Base-by-base conservation (phyloP, 768 basidiomycete species). In the Calocera viscosa region DNA sequence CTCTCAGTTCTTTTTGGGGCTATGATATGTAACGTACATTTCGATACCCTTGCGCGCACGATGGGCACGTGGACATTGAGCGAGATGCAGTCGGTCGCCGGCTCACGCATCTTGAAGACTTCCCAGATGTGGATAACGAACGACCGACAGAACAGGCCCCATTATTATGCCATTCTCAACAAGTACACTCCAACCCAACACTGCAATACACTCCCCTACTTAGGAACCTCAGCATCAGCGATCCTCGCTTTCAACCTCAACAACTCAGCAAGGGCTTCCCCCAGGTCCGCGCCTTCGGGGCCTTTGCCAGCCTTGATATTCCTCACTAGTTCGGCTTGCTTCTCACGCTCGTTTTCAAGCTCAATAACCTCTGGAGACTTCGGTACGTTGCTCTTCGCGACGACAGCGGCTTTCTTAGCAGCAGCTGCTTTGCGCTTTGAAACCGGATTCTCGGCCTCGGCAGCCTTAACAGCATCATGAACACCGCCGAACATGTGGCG, bases 311-410 rank as follows among this genome's bases (percentile, higher is more conserved):
- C 74, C 73, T 77, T 95, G 72, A 97, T 74, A 64, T 79, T 75
- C 38, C 90, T 82, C 17, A 97, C 89, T 19, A 81, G 72, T 60
- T 84, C 82, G 0, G 90, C 93, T 74, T 96, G 92, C 64, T 82
- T 83, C 40, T 84, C 79, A 40, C 96, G 80, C 80, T 86, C 86
- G 47, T 80, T 82, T 76, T 93, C 93, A 67, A 91, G 77, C 2
- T 83, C 86, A 30, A 86, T 75, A 35, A 84, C 84, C 75, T 91
- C 90, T 0, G 85, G 81, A 1, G 89, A 84, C 75, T 89, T 91
- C 0, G 85, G 87, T 3, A 80, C 82, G 66, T 78, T 78, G 49
- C 75, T 75, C 40, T 71, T 76, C 5, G 74, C 73, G 0, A 74
- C 76, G 2, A 70, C 75, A 35, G 78, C 78, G 1, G 79, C 77